These are phyloP conservation scores for Lasiosphaeria hispida DNA, from an alignment of 495 filamentous ascomycete species.

Conservation along the genomic window DNA sequence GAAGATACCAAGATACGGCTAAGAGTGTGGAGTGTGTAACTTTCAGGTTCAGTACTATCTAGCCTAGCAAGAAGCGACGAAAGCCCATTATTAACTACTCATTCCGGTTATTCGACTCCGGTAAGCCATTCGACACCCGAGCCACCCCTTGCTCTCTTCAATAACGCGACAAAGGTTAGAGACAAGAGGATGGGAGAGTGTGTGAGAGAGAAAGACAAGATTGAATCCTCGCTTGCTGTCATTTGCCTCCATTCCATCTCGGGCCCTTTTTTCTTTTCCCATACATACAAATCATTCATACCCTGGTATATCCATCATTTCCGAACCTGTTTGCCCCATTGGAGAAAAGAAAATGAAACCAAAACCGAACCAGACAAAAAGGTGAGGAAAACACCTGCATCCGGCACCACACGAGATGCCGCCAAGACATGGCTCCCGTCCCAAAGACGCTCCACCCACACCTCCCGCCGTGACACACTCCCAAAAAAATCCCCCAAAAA, in stretches of 20 bases:
- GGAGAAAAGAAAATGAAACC: background rate
- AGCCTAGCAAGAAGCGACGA: background rate
- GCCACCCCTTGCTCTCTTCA: background rate
- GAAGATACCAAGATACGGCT: background rate
- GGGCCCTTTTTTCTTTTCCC: background rate
- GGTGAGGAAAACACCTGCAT: background rate
- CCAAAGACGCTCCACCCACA: no score
- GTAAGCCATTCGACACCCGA: background rate
- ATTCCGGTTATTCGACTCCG: background rate
- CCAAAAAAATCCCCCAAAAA: background rate
- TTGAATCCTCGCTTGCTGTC: background rate
- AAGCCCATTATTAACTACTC: background rate
- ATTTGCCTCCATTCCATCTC: background rate
- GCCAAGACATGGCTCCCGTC: no score
- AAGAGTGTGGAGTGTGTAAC: background rate
- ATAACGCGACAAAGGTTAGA: background rate
- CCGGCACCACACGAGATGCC: background rate
- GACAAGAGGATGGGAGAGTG: no score
- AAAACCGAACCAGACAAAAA: background rate
- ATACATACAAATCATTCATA: background rate
- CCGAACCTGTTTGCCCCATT: background rate
- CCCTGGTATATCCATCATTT: slow-evolving; percentile 13
- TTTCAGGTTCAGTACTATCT: background rate
- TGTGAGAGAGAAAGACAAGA: no score
- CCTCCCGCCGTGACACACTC: background rate